Evolutionary conservation across 2,329 filamentous ascomycete species (phyloP).

Genomic region (Macrophomina tecta): DNA sequence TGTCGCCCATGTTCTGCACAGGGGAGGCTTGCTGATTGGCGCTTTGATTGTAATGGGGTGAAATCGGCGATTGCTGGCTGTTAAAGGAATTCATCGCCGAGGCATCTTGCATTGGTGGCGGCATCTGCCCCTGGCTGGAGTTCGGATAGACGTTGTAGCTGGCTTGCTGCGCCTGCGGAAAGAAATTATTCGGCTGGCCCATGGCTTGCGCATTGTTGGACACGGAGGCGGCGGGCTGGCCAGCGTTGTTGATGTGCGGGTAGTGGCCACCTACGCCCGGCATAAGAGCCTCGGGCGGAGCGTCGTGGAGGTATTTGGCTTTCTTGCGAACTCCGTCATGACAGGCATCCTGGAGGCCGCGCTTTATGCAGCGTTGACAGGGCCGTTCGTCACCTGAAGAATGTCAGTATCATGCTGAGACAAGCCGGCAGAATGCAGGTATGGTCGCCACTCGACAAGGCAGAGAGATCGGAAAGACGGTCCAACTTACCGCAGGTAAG

Average conservation of each 20-base stretch:
- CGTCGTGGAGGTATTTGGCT: constrained; percentile 98
- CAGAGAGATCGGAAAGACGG: constrained; percentile 29
- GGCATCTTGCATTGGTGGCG: constrained; percentile 52
- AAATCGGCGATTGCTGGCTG: constrained; percentile 74
- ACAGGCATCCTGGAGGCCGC: constrained; percentile 86
- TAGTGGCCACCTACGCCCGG: constrained; percentile 81
- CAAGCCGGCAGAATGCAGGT: constrained; percentile 19
- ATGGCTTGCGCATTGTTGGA: constrained; percentile 33
- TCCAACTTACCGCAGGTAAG: constrained; percentile 89
- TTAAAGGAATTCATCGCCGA: constrained; percentile 60
- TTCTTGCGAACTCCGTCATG: constrained; percentile 98
- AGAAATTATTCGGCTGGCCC: constrained; percentile 51
- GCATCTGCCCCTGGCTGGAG: constrained; percentile 47
- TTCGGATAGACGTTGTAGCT: constrained; percentile 49
- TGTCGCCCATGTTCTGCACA: constrained; percentile 54
- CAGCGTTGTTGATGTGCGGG: constrained; percentile 49
- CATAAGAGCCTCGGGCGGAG: constrained; percentile 84
- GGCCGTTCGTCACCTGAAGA: constrained; percentile 87
- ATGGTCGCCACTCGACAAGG: constrained; percentile 26
- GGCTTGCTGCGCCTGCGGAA: constrained; percentile 44
- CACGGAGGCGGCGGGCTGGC: constrained; percentile 33
- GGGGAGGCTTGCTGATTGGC: constrained; percentile 57
- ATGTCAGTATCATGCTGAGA: constrained; percentile 39
- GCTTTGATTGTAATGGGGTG: constrained; percentile 69
- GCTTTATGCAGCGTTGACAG: constrained; percentile 91